These are phyloP conservation scores for Fusarium anguioides DNA, from an alignment of 2,329 filamentous ascomycete species.

Conservation along the genomic window DNA sequence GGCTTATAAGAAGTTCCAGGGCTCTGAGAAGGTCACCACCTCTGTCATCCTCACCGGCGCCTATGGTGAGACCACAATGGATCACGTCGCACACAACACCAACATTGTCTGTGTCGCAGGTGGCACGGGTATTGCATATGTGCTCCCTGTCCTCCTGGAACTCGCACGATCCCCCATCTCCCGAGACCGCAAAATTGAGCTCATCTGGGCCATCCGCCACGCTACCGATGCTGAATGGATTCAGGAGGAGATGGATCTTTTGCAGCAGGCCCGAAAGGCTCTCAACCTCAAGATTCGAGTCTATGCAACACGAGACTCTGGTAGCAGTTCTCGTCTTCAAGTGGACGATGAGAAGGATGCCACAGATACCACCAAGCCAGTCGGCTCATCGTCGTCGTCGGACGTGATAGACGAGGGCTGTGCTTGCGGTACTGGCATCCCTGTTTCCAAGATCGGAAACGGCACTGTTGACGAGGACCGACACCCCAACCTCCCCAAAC, in stretches of 20 bases:
- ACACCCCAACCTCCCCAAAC: conserved; percentile 58
- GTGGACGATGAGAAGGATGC: conserved; percentile 42
- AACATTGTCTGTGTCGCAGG: conserved; percentile 56
- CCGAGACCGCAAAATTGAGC: conserved; percentile 61
- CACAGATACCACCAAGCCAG: conserved; percentile 19
- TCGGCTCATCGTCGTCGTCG: conserved; percentile 44
- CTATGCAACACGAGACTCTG: conserved; percentile 67
- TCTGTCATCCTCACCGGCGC: conserved; percentile 71
- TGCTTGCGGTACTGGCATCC: conserved; percentile 45
- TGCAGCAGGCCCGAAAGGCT: conserved; percentile 53
- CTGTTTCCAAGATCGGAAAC: conserved; percentile 47
- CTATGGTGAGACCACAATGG: conserved; percentile 66
- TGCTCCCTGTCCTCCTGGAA: conserved; percentile 52
- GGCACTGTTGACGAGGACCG: conserved; percentile 46
- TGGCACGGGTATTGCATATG: conserved; percentile 55
- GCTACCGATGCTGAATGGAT: conserved; percentile 68
- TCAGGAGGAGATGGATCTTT: conserved; percentile 62
- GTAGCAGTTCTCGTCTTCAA: conserved; percentile 25
- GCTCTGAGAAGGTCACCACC: conserved; percentile 52
- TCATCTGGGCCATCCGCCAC: conserved; percentile 73
- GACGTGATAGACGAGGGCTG: conserved; percentile 36
- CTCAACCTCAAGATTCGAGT: conserved; percentile 64
- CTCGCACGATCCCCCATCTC: conserved; percentile 57
- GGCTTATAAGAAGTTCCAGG: conserved; percentile 52
- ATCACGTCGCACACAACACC: conserved; percentile 54